Percentiles rank a stretch among this genome's conserved stretches.
phyloP scores from a whole-genome alignment of 2,329 filamentous ascomycete genomes.

The Ascochyta lentis region DNA sequence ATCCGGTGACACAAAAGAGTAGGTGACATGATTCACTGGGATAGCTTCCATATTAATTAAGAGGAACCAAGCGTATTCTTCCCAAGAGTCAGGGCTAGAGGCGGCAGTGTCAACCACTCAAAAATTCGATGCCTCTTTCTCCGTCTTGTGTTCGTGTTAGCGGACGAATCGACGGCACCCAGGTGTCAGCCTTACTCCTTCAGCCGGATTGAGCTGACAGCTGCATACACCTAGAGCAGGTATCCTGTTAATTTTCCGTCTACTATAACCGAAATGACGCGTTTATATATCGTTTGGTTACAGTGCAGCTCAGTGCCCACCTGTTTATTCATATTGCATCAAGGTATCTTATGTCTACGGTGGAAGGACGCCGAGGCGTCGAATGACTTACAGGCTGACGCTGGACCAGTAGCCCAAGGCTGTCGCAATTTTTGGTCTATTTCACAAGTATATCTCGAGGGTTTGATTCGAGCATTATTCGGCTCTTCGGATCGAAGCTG shows the following conservation, averaged over 20 bases:
- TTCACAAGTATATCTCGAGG: not conserved
- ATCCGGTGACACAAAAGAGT: not conserved
- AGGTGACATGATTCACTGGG: not conserved
- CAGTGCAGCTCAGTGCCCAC: not conserved
- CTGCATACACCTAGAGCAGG: constrained; percentile 2
- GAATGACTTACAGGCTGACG: not conserved
- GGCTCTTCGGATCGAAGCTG: not conserved
- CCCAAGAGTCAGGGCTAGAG: not conserved
- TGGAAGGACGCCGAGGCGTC: not conserved
- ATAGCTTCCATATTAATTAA: not conserved
- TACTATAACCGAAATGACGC: not conserved
- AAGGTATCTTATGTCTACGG: not conserved
- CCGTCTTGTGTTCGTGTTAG: not conserved
- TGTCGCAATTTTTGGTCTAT: not conserved
- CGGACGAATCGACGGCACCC: constrained; percentile 3
- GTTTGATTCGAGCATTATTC: not conserved
- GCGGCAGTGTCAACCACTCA: constrained; percentile 14
- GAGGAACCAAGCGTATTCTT: not conserved
- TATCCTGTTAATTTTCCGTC: not conserved
- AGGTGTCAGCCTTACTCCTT: constrained; percentile 11
- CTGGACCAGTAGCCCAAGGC: not conserved
- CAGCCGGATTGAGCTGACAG: constrained; percentile 13
- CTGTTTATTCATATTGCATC: not conserved
- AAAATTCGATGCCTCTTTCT: constrained; percentile 2
- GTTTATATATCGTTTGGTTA: not conserved